Base-by-base conservation (phyloP, 257 asterid genomes). In the Salvia splendens region DNA sequence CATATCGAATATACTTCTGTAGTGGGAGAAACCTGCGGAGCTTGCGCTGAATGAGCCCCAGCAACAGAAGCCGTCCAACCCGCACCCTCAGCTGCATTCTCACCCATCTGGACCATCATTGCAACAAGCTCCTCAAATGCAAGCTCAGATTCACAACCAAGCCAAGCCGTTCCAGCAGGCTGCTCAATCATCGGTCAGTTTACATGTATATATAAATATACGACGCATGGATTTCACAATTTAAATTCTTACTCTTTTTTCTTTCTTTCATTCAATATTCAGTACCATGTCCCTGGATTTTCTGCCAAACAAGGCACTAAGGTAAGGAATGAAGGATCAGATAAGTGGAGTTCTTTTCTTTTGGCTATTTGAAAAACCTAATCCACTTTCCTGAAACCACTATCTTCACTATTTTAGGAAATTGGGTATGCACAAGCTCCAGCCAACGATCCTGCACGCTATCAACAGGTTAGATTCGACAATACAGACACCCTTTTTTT, bases 11-110 rank as follows among this genome's bases (percentile, higher is more conserved):
- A 53, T 63, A 12, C 43, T 70, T 11, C 56, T 65, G 70, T 74
- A 92, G 98, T 92, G 98, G 98, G 97, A 92, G 74, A 89, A 92
- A 80, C 98, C 97, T 8, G 93, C 87, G 62, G 97, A 92, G 76
- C 73, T 92, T 73, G 58, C 65, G n/a, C 43, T 68, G 17, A 71
- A 65, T 69, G 95, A 92, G 77, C 86, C 81, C 67, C 87, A 84
- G 72, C 87, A 77, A 46, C 87, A 82, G 68, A 83, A 77, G 73
- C 80, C 82, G n/a, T 41, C 89, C 3, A 73, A 71, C 66, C 89
- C 78, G 68, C 86, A 79, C 61, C 70, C 77, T 71, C 88, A 76
- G 61, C 66, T 72, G 68, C 95, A 75, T 69, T 66, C 88, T 69
- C 82, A 79, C 42, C 78, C 84, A 28, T 85, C 72, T 54, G 90